Evolutionary conservation across 306 rosid species (phyloP), one percentile per base, ranked within the genome.

Genomic region (Prunus mongolica): DNA sequence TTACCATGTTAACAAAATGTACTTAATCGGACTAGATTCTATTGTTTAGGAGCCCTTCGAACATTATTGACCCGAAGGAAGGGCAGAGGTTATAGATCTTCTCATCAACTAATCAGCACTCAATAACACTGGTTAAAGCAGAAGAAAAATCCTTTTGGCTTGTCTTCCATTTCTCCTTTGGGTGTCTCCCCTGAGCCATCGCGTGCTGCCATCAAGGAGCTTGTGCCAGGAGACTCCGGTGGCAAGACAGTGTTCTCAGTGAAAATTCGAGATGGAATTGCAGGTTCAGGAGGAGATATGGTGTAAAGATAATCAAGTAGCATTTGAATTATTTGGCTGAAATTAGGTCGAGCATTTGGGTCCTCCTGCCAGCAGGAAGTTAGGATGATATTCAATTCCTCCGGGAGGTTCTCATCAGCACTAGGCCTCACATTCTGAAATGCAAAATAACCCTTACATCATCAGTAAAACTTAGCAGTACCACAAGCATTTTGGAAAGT

Each of bases 341-440:
- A 94, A 85, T 94, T 94, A 25, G 96, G 93, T 51, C 96, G 83
- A 41, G 93, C 91, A 82, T 91, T 86, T 20, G 97, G 81, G 15
- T 94, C 98, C 89, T 90, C 97, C 84, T 90, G 98, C 98, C 97
- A 91, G 85, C 96, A 94, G 5, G 93, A 88, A 81, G 97, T 94
- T 65, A 94, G 86, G 58, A 91, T 80, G 63, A 65, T 64, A 52
- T 96, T 89, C 84, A 94, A 78, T 81, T 90, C 94, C 81, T 86
- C 93, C 0, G 97, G 97, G 65, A 94, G 89, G 75, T 90, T 69
- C 50, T 90, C 96, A 3, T 94, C 96, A 3, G 97, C 94, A 65
- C 91, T 87, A 32, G 98, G 98, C 85, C 98, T 91, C 72, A 94
- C 95, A 88, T 90, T 91, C 98, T 94, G 93, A 80, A 88, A 78